Evolutionary conservation across 805 yeast species (phyloP).

Genomic region (Metschnikowia aberdeeniae): DNA sequence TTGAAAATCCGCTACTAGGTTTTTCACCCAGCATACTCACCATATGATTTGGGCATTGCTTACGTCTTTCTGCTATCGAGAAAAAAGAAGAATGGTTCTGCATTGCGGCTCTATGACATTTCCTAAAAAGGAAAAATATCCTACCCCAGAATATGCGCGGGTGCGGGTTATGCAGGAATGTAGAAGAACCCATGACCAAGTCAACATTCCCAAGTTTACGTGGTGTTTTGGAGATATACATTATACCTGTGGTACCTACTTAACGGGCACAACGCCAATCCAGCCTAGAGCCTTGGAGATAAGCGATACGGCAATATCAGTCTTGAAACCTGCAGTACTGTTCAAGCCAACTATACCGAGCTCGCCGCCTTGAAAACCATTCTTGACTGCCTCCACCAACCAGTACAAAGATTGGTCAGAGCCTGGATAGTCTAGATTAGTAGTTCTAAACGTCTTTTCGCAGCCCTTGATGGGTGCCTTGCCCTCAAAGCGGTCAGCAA

Average conservation of each 20-base stretch:
- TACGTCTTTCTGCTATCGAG: no score
- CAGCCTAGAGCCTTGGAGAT: not conserved
- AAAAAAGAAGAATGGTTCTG: not conserved
- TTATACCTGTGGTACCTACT: not conserved
- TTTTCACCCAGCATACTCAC: no score
- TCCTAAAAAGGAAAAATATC: not conserved
- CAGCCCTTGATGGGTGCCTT: constrained; percentile 10
- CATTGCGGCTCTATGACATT: not conserved
- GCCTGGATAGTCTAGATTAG: constrained; percentile 15
- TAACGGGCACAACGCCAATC: constrained; percentile 2
- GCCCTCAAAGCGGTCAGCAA: constrained; percentile 11
- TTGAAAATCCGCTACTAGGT: no score
- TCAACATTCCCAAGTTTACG: no score
- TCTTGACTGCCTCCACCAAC: not conserved
- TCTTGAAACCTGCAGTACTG: not conserved
- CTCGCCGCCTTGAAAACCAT: constrained; percentile 1
- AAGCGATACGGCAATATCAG: not conserved
- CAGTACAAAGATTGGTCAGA: constrained; percentile 6
- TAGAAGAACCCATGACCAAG: no score
- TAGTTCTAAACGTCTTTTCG: constrained; percentile 6
- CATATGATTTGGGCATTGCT: no score
- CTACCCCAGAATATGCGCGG: not conserved
- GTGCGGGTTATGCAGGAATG: not conserved
- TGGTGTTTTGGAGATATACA: no score
- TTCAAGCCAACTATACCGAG: constrained; percentile 2